Evolutionary conservation across 73 alveolate genomes (phyloP).

Genomic region (Paramecium primaurelia): DNA sequence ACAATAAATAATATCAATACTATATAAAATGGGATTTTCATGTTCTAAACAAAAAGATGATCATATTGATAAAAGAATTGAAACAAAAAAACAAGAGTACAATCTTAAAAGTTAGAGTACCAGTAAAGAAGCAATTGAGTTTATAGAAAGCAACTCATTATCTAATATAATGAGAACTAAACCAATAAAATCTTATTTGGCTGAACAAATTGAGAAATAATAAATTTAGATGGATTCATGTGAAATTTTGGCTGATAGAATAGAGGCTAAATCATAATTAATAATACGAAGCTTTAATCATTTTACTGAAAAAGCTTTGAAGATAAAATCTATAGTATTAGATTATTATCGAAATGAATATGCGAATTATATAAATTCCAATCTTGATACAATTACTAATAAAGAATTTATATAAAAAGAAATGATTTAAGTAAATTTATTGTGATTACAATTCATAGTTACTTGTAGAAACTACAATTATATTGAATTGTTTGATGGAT

Average conservation of each 20-base stretch:
- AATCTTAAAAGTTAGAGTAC: neutral
- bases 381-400: neutral
- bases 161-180: neutral
- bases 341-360: neutral
- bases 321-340: neutral
- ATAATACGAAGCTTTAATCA: neutral
- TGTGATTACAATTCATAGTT: neutral
- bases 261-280: neutral
- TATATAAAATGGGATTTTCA: neutral
- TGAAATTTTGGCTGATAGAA: neutral
- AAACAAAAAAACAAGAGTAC: neutral
- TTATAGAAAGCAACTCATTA: neutral
- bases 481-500: conserved; percentile 37
- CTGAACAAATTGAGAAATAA: neutral
- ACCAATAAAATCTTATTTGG: neutral
- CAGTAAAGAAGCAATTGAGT: conserved; percentile 3
- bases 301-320: neutral
- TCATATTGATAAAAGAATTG: neutral
- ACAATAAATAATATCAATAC: neutral
- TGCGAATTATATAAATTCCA: neutral
- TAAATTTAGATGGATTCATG: neutral
- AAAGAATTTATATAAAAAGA: neutral
- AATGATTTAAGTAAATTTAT: neutral
- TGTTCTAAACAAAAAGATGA: neutral
- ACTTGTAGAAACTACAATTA: neutral